phyloP scores from a whole-genome alignment of 352 stramenopile genomes.

The Saprolegnia parasitica region DNA sequence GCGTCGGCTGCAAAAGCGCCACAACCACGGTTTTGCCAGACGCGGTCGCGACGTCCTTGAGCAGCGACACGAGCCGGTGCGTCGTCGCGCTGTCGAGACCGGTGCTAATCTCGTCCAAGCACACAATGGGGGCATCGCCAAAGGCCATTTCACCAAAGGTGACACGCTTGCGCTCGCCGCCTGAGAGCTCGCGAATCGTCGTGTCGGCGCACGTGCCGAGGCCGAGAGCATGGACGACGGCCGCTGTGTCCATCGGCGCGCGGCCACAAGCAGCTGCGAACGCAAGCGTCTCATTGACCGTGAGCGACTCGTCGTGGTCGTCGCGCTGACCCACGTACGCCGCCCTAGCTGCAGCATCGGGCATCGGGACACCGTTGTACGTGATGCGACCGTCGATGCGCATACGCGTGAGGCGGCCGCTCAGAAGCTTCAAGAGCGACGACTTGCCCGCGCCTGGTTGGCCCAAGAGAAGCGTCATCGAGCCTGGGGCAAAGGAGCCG shows the following conservation, averaged over 20 bases:
- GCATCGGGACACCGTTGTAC: slow-evolving; percentile 35
- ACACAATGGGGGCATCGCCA: slow-evolving; percentile 40
- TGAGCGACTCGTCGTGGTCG: slow-evolving; percentile 75
- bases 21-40: slow-evolving; percentile 52
- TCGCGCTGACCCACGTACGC: slow-evolving; percentile 57
- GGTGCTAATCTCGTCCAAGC: slow-evolving; percentile 54
- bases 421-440: slow-evolving; percentile 43
- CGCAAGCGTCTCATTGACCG: slow-evolving; percentile 88
- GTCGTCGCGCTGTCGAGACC: slow-evolving; percentile 46
- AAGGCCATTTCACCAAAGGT: slow-evolving; percentile 83
- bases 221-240: slow-evolving; percentile 48
- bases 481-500: slow-evolving; percentile 34
- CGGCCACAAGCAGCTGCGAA: slow-evolving; percentile 86
- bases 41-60: slow-evolving; percentile 35
- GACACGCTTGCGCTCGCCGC: slow-evolving; percentile 88
- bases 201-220: slow-evolving; percentile 49
- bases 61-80: slow-evolving; percentile 37
- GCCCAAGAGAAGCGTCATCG: slow-evolving; percentile 29
- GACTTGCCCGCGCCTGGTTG: slow-evolving; percentile 39
- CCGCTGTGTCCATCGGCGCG: slow-evolving; percentile 29
- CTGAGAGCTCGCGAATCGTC: slow-evolving; percentile 59
- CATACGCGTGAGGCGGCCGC: slow-evolving; percentile 40
- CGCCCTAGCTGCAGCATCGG: slow-evolving; percentile 46
- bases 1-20: slow-evolving; percentile 79
- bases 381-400: slow-evolving; percentile 37